Base-by-base conservation (phyloP, 257 asterid species). In the Solanum chaucha region DNA sequence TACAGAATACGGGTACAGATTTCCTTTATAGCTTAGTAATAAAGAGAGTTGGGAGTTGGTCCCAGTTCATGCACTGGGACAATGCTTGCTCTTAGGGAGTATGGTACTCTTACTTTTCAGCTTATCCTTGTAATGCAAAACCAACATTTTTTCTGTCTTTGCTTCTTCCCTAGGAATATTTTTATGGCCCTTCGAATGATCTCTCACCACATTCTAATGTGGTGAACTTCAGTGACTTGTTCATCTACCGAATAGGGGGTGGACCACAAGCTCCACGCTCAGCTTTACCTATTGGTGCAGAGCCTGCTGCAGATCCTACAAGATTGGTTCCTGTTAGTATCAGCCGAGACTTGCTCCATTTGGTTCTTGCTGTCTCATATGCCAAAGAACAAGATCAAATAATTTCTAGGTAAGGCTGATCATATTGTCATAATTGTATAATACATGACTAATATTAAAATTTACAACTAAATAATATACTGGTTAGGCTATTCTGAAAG, bases 251-350 rank as follows among this genome's bases (percentile, higher is more conserved):
- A 85, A 81, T 96, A 12, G 99, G 99, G 26, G 99, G 99, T 64
- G 99, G 99, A 26, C 99, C 99, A 65, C 97, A 92, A 88, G 99
- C 99, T 87, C 99, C 99, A 67, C 98, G 98, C 68, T 97, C 99
- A 87, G 99, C 99, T 92, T 91, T 97, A 86, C 99, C 99, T 6
- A 94, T 90, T 86, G 99, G 99, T 19, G 98, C 99, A 40, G 99
- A 95, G 88, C 99, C 99, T 4, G 90, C 93, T 55, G 95, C 99
- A 5, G 98, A 97, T 74, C 99, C 98, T 71, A 92, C 94, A 48
- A 92, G 99, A 90, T 91, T 96, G 92, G 91, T 88, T 59, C 94
- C 93, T 14, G 98, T 96, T 77, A 93, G 19, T 87, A 88, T 93
- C 87, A 93, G 91, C 89, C 93, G 94, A 82, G 98, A 97, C 88